Conservation (phyloP, 1,284 basidiomycete species). For the Ganoderma leucocontextum region DNA sequence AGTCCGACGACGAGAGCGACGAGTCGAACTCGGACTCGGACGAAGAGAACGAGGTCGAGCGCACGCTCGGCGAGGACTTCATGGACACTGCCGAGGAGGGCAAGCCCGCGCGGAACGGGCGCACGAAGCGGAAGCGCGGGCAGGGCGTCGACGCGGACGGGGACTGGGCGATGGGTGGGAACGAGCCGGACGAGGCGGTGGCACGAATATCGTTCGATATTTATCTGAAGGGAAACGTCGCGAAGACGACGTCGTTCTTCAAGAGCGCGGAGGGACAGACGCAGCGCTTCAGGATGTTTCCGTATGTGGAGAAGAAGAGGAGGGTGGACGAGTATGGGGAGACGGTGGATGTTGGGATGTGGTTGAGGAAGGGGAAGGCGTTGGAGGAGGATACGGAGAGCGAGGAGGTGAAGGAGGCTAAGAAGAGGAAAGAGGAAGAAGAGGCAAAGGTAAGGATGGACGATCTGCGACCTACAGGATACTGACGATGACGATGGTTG, state of each 20-base stretch:
- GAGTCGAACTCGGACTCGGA: conserved; percentile 69
- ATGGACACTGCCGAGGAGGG: conserved; percentile 52
- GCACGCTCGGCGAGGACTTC: conserved; percentile 60
- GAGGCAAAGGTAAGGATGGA: conserved; percentile 69
- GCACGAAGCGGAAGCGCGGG: conserved; percentile 50
- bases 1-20: conserved; percentile 61
- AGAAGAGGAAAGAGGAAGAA: conserved; percentile 78
- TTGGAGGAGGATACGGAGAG: conserved; percentile 89
- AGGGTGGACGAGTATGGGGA: conserved; percentile 97
- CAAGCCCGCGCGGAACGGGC: conserved; percentile 12
- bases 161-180: conserved; percentile 62
- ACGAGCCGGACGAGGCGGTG: conserved; percentile 77
- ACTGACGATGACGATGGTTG: neutral
- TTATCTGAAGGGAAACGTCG: conserved; percentile 93
- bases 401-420: conserved; percentile 81
- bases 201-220: conserved; percentile 92
- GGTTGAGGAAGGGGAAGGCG: conserved; percentile 89
- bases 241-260: conserved; percentile 85
- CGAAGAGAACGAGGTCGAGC: conserved; percentile 77
- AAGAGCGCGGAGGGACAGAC: conserved; percentile 73
- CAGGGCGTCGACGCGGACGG: conserved; percentile 57
- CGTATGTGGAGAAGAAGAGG: conserved; percentile 92
- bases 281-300: conserved; percentile 95
- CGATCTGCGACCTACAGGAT: conserved; percentile 13
- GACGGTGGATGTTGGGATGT: conserved; percentile 92